Base-by-base conservation (phyloP, 768 basidiomycete genomes). In the Rhodotorula babjevae region DNA sequence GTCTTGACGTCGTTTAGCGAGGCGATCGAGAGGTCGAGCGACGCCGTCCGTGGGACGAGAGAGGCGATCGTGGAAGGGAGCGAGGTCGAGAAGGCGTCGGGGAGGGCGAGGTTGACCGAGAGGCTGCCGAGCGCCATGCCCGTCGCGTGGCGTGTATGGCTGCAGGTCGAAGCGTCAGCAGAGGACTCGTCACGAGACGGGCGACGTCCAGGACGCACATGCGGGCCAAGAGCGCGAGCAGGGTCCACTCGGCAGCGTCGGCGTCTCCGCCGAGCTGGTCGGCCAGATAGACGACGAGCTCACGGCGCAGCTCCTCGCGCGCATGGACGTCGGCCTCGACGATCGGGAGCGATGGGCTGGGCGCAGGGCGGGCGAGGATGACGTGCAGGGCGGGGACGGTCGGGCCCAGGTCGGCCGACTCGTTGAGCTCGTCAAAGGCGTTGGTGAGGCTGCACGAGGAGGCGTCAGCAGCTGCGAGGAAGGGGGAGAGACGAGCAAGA, bases 211-310 rank as follows among this genome's bases (percentile, higher is more conserved):
- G 8, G 18, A 9, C 74, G 19, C 36, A 78, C 76, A 76, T 76
- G 36, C 72, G 57, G 0, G 74, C 67, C 21, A 78, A 55, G 29
- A 80, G 62, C n/a, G 74, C 65, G 2, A 79, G 65, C 10, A 80
- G 60, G 0, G 79, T 56, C 76, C 77, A 80, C 60, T 80, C 76
- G 5, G 77, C 80, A 0, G 79, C 79, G 42, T 77, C 67, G 25
- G 61, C 31, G 65, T 80, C 80, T 0, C 77, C 78, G 19, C 70
- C 73, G 2, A 80, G n/a, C 6, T 60, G 55, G 6, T 58, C 56
- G 1, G 77, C 74, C 14, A 80, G 63, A 55, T 74, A 74, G 9
- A 52, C 58, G 23, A 79, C 52, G 3, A 79, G 59, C 62, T 73
- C 73, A 4, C 33, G 9, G 25, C 77, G 68, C 7, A 67, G 7